A percentile compares a stretch with the other conserved stretches of the same genome.
These are phyloP conservation scores for Plantago major DNA, from an alignment of 257 asterid genomes.

Conservation along the genomic window DNA sequence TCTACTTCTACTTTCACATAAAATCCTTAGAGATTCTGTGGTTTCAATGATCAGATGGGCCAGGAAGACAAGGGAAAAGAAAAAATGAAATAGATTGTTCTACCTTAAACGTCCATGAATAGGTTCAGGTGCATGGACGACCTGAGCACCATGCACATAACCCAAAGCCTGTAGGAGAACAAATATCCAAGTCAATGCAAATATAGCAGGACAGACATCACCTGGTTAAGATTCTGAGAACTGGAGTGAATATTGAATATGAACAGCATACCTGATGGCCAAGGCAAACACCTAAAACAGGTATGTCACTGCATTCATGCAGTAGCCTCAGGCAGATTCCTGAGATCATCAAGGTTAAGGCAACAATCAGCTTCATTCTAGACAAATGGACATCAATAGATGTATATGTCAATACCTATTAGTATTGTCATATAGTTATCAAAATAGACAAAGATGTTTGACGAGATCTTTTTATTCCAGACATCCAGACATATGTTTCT, in stretches of 20 bases:
- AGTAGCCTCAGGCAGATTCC: constrained; percentile 91
- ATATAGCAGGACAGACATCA: background rate
- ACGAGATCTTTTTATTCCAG: constrained; percentile 1
- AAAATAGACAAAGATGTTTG: background rate
- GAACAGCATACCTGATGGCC: constrained; percentile 81
- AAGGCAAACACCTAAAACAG: constrained; percentile 95
- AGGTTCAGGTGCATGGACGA: constrained; percentile 80
- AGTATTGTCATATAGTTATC: too few relatives aligned
- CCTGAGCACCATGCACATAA: constrained; percentile 86
- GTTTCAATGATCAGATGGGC: background rate
- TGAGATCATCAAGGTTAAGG: constrained; percentile 29
- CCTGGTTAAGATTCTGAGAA: background rate
- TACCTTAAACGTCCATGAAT: constrained; percentile 97
- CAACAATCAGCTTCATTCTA: constrained; percentile 6
- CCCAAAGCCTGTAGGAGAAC: constrained; percentile 73
- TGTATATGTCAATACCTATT: too few relatives aligned
- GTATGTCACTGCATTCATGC: constrained; percentile 84
- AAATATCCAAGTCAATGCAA: constrained; percentile 17
- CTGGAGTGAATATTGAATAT: background rate
- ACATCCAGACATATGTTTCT: background rate
- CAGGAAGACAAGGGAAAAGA: background rate
- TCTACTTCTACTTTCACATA: background rate
- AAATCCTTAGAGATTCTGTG: too few relatives aligned
- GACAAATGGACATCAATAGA: constrained; percentile 2
- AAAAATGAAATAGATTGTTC: background rate